A percentile compares a stretch with the other conserved stretches of the same genome.
These are phyloP conservation scores for Penicillium expansum DNA, from an alignment of 2,329 filamentous ascomycete species.

Conservation along the genomic window DNA sequence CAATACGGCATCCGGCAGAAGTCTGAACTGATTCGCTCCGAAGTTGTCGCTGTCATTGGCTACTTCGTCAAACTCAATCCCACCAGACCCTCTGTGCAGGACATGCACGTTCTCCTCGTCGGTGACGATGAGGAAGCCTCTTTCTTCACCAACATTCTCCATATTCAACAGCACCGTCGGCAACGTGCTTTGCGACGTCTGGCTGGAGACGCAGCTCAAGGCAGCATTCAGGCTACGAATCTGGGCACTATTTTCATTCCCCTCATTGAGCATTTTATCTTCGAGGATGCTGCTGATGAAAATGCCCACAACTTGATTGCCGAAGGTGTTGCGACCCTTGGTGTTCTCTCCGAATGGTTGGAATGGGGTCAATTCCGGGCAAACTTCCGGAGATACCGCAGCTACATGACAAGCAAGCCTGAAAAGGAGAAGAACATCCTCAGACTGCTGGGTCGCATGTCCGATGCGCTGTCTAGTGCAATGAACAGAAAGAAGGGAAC, in stretches of 20 bases:
- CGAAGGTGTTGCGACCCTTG: conserved; percentile 79
- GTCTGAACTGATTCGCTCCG: conserved; percentile 80
- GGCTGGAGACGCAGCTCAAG: conserved; percentile 62
- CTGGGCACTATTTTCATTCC: conserved; percentile 85
- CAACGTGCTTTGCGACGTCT: conserved; percentile 78
- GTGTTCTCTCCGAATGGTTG: conserved; percentile 68
- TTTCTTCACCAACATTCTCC: conserved; percentile 90
- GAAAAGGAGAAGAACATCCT: conserved; percentile 84
- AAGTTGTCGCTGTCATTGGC: conserved; percentile 77
- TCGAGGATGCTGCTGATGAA: conserved; percentile 76
- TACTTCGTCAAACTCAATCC: conserved; percentile 71
- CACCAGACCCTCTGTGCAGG: conserved; percentile 67
- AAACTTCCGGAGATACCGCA: conserved; percentile 77
- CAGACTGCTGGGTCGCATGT: conserved; percentile 73
- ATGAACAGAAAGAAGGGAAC: conserved; percentile 35
- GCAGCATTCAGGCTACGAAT: conserved; percentile 70
- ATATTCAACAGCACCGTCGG: conserved; percentile 83
- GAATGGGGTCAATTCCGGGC: conserved; percentile 91
- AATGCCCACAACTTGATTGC: conserved; percentile 76
- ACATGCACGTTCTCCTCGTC: conserved; percentile 69
- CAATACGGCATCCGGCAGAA: conserved; percentile 71
- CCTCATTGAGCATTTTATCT: conserved; percentile 89
- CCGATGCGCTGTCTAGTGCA: conserved; percentile 68
- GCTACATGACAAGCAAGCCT: conserved; percentile 75
- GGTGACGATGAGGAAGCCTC: conserved; percentile 73